These are phyloP conservation scores for Lippia alba DNA, from an alignment of 305 asterid species.

Conservation along the genomic window DNA sequence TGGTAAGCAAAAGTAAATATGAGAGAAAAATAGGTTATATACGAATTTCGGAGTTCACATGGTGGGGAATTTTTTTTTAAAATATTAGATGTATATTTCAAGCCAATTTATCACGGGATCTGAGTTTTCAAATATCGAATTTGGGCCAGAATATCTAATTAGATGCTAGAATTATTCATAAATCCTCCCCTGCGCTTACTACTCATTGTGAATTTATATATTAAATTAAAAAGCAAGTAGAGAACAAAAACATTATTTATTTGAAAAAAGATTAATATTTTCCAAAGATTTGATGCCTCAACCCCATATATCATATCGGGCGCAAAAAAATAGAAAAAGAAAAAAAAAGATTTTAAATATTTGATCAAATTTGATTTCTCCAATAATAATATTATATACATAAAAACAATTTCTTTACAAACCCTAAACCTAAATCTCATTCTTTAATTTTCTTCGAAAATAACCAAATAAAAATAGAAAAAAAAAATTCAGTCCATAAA, in stretches of 20 bases:
- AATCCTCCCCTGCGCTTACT: background rate
- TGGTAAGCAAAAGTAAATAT: too few relatives aligned
- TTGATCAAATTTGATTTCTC: background rate
- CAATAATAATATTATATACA: background rate
- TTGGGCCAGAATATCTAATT: too few relatives aligned
- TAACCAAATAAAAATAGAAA: too few relatives aligned
- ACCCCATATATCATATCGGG: background rate
- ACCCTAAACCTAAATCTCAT: slow-evolving; percentile 37
- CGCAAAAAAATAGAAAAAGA: slow-evolving; percentile 14
- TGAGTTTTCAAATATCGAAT: too few relatives aligned
- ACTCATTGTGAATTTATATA: background rate
- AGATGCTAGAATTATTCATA: too few relatives aligned
- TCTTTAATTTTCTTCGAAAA: background rate
- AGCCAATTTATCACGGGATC: background rate
- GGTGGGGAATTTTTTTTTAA: too few relatives aligned
- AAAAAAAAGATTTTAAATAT: background rate
- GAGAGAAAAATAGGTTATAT: too few relatives aligned
- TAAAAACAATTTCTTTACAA: slow-evolving; percentile 9
- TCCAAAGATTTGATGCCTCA: slow-evolving; percentile 3
- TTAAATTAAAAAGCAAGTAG: background rate
- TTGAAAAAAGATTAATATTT: background rate
- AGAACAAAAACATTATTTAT: background rate
- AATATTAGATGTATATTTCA: too few relatives aligned
- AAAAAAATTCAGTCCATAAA: background rate
- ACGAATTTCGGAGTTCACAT: too few relatives aligned